Evolutionary conservation across 1,284 basidiomycete genomes (phyloP), one percentile per base, ranked within the genome.

Genomic region (Pascua guehoae): DNA sequence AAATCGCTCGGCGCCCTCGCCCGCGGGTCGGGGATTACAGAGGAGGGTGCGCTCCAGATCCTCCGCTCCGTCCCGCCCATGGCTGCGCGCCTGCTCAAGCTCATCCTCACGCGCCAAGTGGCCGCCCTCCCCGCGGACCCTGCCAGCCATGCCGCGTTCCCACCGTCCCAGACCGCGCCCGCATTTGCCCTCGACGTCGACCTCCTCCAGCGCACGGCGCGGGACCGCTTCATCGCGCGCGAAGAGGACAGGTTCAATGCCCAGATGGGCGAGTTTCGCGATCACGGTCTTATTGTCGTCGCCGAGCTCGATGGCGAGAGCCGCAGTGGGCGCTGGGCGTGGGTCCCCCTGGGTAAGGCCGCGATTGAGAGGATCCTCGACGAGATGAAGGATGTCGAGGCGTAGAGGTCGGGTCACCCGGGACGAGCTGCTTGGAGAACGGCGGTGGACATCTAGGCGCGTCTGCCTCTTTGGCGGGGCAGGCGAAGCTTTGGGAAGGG

Each of bases 61-160:
- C 81, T 96, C 8, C 86, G 86, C 16, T 87, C 87, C 1, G 91
- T 96, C 12, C 92, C 91, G 1, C 84, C 86, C 54, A 91, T 90
- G 67, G 90, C 93, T 1, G 86, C 87, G 71, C 86, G 86, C 66
- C 75, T 93, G 8, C 90, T 92, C 74, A 76, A 78, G 32, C 79
- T 91, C 12, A 81, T 94, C 43, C 85, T 83, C 0, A 78, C 77
- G 41, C 81, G 79, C 54, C 89, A 92, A 70, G 76, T 91, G 16
- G 84, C 81, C 46, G 78, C 79, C 16, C 81, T 86, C 40, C 82
- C 82, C 8, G 66, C 69, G 1, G 68, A 72, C 17, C 51, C 68
- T 5, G 67, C 43, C n/a, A 17, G n/a, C 14, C 65, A 65, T 36
- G 55, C 58, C 16, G 63, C 64, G 15, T 45, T 62, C 38, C 60